phyloP scores from a whole-genome alignment of 441 rosid species.

The Eugenia klotzschiana region DNA sequence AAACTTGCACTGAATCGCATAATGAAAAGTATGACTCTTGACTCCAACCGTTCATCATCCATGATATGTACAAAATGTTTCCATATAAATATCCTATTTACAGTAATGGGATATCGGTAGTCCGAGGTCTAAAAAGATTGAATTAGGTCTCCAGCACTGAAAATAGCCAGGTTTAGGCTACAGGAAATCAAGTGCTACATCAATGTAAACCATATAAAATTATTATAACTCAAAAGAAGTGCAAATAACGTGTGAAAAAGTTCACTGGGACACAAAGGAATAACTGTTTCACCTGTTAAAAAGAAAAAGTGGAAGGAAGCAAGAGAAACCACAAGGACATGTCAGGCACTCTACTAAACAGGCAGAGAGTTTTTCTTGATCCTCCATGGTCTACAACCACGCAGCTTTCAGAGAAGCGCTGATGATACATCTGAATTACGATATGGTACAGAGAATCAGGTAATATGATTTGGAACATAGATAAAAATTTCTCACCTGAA shows the following conservation, averaged over 20 bases:
- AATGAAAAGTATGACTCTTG: not conserved
- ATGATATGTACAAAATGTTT: not conserved
- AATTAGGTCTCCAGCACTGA: not conserved
- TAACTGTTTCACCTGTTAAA: not conserved
- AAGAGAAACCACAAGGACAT: not conserved
- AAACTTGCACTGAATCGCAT: not conserved
- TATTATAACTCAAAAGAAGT: not conserved
- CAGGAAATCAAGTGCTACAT: not conserved
- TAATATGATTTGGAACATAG: not conserved
- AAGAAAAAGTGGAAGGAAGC: not conserved
- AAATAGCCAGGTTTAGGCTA: not conserved
- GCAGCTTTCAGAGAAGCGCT: not conserved
- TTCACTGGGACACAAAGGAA: not conserved
- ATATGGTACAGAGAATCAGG: not conserved
- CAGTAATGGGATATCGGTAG: not conserved
- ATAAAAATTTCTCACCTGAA: conserved; percentile 13
- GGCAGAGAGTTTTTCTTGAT: not conserved
- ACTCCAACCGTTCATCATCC: not conserved
- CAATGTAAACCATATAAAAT: not conserved
- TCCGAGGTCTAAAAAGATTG: not conserved
- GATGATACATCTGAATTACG: not conserved
- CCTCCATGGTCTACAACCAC: not conserved
- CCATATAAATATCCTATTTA: not conserved
- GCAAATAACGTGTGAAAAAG: not conserved
- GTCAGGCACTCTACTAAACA: not conserved